phyloP scores from a whole-genome alignment of 1,284 basidiomycete genomes.

The Pseudomicrostroma phylloplanum region DNA sequence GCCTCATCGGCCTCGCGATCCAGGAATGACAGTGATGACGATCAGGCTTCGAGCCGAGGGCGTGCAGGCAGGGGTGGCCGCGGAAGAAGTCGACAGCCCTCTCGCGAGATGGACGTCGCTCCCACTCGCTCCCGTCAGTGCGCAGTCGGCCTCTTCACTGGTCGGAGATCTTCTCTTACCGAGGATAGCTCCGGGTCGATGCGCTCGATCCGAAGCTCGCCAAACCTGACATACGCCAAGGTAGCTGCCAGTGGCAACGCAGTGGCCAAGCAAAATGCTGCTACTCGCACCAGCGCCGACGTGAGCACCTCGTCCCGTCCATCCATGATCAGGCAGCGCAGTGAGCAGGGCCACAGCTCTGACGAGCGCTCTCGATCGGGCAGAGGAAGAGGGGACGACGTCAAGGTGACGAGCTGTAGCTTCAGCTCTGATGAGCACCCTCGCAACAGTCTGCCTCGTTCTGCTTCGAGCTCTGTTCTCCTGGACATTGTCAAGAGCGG shows the following conservation, averaged over 20 bases:
- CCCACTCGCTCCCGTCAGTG: conserved; percentile 20
- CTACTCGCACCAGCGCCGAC: too few species aligned
- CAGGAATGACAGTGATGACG: too few species aligned
- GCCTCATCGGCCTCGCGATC: too few species aligned
- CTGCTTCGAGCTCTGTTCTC: background rate
- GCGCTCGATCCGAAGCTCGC: conserved; percentile 27
- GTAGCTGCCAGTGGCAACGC: background rate
- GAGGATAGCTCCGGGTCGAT: conserved; percentile 3
- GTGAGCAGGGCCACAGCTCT: background rate
- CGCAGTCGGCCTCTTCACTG: conserved; percentile 34
- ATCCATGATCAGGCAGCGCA: background rate
- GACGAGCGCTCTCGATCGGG: conserved; percentile 5
- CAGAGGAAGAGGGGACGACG: conserved; percentile 11
- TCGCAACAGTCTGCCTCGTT: conserved; percentile 2
- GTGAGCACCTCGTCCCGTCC: too few species aligned
- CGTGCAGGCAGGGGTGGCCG: conserved; percentile 1
- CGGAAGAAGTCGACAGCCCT: background rate
- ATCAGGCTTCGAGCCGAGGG: too few species aligned
- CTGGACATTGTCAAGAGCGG: background rate
- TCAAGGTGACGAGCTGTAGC: conserved; percentile 13
- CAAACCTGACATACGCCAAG: conserved; percentile 21
- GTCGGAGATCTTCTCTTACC: background rate
- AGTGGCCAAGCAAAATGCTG: background rate
- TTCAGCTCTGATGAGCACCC: background rate
- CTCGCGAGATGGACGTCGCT: background rate